These are phyloP conservation scores for Lenwebbia sp. DNA, from an alignment of 345 rosid species.

Conservation along the genomic window DNA sequence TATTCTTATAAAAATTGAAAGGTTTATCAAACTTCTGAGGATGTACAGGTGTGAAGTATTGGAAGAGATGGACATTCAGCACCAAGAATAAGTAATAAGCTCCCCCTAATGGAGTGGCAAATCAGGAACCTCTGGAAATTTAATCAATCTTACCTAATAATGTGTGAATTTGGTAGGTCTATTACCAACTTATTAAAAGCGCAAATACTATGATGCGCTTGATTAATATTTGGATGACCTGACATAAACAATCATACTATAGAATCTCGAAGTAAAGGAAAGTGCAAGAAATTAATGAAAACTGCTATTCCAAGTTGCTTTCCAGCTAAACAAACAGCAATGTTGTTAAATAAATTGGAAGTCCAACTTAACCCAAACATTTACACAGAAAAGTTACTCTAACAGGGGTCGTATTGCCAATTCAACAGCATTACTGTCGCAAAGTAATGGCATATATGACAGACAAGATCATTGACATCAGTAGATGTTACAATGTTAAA, in stretches of 20 bases:
- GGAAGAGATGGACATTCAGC: background rate
- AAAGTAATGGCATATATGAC: background rate
- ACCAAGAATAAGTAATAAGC: background rate
- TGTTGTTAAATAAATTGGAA: background rate
- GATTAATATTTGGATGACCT: background rate
- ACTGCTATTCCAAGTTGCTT: background rate
- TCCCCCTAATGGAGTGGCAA: background rate
- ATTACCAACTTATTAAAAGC: background rate
- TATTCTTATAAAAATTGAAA: background rate
- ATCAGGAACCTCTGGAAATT: background rate
- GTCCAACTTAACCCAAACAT: background rate
- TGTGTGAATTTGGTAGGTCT: background rate
- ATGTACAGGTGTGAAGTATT: background rate
- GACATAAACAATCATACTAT: background rate
- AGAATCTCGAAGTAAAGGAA: background rate
- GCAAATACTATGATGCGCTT: background rate
- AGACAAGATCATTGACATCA: background rate
- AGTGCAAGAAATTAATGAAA: background rate
- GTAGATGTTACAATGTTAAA: background rate
- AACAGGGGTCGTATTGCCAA: background rate
- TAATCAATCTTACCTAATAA: background rate
- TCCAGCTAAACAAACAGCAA: background rate
- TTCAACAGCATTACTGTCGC: background rate
- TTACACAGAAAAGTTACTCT: background rate
- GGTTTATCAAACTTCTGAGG: background rate